phyloP scores from a whole-genome alignment of 345 rosid genomes.

The Euclidium syriacum region DNA sequence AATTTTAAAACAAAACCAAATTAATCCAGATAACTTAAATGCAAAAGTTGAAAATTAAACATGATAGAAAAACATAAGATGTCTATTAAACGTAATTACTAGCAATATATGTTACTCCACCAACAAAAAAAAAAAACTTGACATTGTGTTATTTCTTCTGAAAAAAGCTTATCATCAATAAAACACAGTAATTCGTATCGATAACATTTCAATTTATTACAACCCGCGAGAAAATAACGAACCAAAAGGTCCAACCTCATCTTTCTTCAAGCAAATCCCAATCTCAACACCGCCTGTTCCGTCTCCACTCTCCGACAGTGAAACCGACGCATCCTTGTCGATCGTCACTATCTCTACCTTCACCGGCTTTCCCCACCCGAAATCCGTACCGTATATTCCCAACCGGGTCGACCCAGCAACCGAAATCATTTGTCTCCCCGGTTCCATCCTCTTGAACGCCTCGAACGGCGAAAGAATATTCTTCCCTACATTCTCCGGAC shows the following conservation, averaged over 20 bases:
- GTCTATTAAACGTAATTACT: no score
- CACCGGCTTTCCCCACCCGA: constrained; percentile 32
- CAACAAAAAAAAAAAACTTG: no score
- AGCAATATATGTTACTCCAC: no score
- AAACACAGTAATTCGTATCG: no score
- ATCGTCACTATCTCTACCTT: constrained; percentile 26
- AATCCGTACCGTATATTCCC: constrained; percentile 30
- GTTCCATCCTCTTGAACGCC: constrained; percentile 21
- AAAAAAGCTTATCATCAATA: no score
- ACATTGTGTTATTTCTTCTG: no score
- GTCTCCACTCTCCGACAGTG: constrained; percentile 29
- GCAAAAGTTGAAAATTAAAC: no score
- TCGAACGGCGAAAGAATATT: constrained; percentile 11
- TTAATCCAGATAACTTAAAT: no score
- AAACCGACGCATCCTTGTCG: constrained; percentile 25
- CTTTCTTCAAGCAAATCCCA: constrained; percentile 20
- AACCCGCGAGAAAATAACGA: not conserved
- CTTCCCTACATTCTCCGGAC: constrained; percentile 15
- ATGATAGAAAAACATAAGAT: no score
- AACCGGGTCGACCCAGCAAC: constrained; percentile 37
- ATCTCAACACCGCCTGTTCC: constrained; percentile 31
- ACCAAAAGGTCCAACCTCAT: constrained; percentile 21
- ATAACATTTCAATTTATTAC: not conserved
- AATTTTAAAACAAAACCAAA: no score
- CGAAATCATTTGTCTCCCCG: constrained; percentile 20